Percentiles rank a stretch among this genome's conserved stretches.
Evolutionary conservation across 2,329 filamentous ascomycete species (phyloP).

Genomic region (Rosellinia necatrix): DNA sequence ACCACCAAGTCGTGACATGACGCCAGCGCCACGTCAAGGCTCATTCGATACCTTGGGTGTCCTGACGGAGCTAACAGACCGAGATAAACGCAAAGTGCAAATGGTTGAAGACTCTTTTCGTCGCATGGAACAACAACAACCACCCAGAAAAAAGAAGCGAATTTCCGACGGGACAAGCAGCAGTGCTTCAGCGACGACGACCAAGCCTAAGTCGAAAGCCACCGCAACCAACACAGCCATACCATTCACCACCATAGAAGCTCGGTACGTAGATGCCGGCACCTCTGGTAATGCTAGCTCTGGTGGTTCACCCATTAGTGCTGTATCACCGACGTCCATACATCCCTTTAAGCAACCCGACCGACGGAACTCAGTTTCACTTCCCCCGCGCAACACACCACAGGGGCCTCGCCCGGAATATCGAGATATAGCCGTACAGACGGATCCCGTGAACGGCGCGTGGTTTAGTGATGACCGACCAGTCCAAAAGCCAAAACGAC

Average conservation of each 20-base stretch:
- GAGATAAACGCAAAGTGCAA: slow-evolving; percentile 69
- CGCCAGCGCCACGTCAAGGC: slow-evolving; percentile 61
- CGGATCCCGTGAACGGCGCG: slow-evolving; percentile 57
- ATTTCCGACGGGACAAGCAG: slow-evolving; percentile 56
- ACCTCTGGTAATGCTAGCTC: slow-evolving; percentile 61
- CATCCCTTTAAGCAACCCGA: slow-evolving; percentile 37
- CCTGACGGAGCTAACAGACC: slow-evolving; percentile 66
- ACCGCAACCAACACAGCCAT: slow-evolving; percentile 25
- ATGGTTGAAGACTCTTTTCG: slow-evolving; percentile 68
- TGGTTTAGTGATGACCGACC: slow-evolving; percentile 53
- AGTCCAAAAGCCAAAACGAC: slow-evolving; percentile 49
- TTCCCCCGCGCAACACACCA: slow-evolving; percentile 47
- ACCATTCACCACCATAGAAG: slow-evolving; percentile 44
- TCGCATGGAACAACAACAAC: slow-evolving; percentile 63
- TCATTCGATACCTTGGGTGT: slow-evolving; percentile 64
- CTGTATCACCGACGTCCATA: slow-evolving; percentile 45
- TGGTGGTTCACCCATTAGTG: slow-evolving; percentile 55
- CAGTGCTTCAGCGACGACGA: slow-evolving; percentile 36
- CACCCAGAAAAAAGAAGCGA: slow-evolving; percentile 66
- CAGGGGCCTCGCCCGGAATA: slow-evolving; percentile 50
- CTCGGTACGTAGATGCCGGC: slow-evolving; percentile 56
- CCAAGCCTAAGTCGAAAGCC: slow-evolving; percentile 46
- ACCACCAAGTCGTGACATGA: slow-evolving; percentile 68
- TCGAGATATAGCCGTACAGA: slow-evolving; percentile 57
- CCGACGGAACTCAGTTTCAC: slow-evolving; percentile 38